Evolutionary conservation across 768 basidiomycete genomes (phyloP).

Genomic region (Mrakia blollopis): DNA sequence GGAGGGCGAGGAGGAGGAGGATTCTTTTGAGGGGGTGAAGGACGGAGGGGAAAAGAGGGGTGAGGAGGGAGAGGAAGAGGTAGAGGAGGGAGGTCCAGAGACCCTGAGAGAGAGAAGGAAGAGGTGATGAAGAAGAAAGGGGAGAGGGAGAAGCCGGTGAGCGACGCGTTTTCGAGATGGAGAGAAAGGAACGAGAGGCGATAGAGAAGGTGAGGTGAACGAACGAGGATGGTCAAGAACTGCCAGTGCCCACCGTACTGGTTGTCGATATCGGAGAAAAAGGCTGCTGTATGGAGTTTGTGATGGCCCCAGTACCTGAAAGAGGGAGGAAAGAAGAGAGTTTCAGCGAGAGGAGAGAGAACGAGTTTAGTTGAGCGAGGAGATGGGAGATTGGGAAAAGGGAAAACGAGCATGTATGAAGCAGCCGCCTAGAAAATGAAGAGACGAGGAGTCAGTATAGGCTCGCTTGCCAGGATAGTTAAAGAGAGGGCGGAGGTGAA

Average conservation of each 20-base stretch:
- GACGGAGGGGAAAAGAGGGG: slow-evolving; percentile 2
- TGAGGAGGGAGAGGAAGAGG: slow-evolving; percentile 30
- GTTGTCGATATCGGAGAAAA: slow-evolving; percentile 6
- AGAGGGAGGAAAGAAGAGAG: not conserved
- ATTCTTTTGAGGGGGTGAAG: slow-evolving; percentile 51
- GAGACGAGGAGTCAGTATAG: not conserved
- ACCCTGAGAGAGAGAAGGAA: not conserved
- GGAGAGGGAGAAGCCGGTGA: not conserved
- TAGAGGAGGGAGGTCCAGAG: slow-evolving; percentile 3
- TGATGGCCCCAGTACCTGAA: slow-evolving; percentile 12
- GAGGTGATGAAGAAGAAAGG: too few relatives aligned
- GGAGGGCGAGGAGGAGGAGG: slow-evolving; percentile 61
- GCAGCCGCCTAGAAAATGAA: not conserved
- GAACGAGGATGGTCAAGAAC: slow-evolving; percentile 63
- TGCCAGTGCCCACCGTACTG: slow-evolving; percentile 58
- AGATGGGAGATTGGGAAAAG: not conserved
- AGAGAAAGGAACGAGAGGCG: not conserved
- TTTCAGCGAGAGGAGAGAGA: not conserved
- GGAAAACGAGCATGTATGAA: not conserved
- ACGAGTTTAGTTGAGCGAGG: not conserved
- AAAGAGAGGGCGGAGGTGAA: too few relatives aligned
- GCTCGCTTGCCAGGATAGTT: too few relatives aligned
- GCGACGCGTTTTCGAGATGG: not conserved
- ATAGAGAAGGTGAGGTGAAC: not conserved
- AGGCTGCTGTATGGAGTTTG: not conserved